These are phyloP conservation scores for Beauveria medogensis DNA, from an alignment of 2,329 filamentous ascomycete genomes.

Conservation along the genomic window DNA sequence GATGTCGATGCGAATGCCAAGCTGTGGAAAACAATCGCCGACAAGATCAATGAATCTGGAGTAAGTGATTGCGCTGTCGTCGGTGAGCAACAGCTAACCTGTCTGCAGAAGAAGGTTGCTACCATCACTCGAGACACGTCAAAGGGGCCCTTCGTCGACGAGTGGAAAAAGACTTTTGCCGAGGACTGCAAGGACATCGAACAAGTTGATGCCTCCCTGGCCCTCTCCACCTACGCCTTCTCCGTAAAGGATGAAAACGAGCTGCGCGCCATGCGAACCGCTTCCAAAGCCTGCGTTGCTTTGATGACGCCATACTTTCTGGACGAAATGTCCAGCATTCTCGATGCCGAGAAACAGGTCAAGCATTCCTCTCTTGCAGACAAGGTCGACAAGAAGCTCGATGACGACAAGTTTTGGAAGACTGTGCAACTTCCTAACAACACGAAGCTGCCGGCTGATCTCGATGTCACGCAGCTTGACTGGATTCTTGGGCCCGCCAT, in stretches of 20 bases:
- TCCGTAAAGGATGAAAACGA: slow-evolving; percentile 94
- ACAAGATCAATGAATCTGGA: slow-evolving; percentile 79
- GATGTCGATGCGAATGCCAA: slow-evolving; percentile 87
- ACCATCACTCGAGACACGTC: slow-evolving; percentile 77
- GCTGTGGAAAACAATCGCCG: slow-evolving; percentile 74
- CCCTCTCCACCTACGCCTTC: slow-evolving; percentile 76
- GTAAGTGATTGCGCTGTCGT: slow-evolving; percentile 43
- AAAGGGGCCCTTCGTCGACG: slow-evolving; percentile 82
- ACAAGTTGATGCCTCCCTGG: slow-evolving; percentile 76
- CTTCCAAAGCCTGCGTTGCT: slow-evolving; percentile 87
- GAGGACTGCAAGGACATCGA: slow-evolving; percentile 79
- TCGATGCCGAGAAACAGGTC: slow-evolving; percentile 96
- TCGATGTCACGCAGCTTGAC: slow-evolving; percentile 82
- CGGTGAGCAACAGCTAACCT: slow-evolving; percentile 11
- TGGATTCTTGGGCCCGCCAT: slow-evolving; percentile 89
- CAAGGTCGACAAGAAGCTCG: slow-evolving; percentile 84
- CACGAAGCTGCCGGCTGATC: slow-evolving; percentile 73
- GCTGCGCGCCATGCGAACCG: slow-evolving; percentile 86
- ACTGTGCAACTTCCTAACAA: slow-evolving; percentile 61
- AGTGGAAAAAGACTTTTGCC: slow-evolving; percentile 81
- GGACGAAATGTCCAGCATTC: slow-evolving; percentile 93
- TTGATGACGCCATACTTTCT: slow-evolving; percentile 95
- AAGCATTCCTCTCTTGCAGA: slow-evolving; percentile 80
- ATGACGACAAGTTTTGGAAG: slow-evolving; percentile 91
- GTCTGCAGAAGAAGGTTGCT: slow-evolving; percentile 73